These are phyloP conservation scores for Penicillium fuscoglaucum DNA, from an alignment of 2,329 filamentous ascomycete species.

Conservation along the genomic window DNA sequence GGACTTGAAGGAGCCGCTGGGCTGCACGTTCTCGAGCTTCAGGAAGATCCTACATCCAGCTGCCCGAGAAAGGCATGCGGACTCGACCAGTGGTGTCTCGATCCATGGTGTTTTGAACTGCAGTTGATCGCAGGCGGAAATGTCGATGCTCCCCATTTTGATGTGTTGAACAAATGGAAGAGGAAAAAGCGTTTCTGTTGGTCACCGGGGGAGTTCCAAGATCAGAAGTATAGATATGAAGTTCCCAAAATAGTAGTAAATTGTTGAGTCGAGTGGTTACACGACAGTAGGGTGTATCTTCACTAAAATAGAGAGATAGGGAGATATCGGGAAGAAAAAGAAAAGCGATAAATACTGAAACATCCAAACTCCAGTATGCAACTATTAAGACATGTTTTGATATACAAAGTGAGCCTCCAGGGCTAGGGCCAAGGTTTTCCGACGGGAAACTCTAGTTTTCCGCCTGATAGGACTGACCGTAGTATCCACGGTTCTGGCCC, in stretches of 20 bases:
- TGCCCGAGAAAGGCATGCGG: constrained; percentile 63
- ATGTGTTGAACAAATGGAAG: constrained; percentile 19
- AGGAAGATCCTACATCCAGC: constrained; percentile 80
- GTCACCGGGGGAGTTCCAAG: constrained; percentile 5
- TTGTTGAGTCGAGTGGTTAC: constrained; percentile 12
- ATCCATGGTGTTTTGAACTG: constrained; percentile 60
- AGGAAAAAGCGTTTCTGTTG: background rate
- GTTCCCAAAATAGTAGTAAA: constrained; percentile 17
- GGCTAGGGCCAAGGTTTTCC: constrained; percentile 29
- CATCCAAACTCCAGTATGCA: constrained; percentile 25
- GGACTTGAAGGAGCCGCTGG: constrained; percentile 84
- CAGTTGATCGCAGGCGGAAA: constrained; percentile 24
- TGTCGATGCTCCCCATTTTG: constrained; percentile 40
- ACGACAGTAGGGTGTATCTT: constrained; percentile 12
- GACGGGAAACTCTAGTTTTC: constrained; percentile 39
- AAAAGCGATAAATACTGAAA: constrained; percentile 17
- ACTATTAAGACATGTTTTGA: constrained; percentile 31
- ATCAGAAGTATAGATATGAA: constrained; percentile 12
- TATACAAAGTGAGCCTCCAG: constrained; percentile 32
- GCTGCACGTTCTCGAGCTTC: constrained; percentile 83
- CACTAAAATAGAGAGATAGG: constrained; percentile 10
- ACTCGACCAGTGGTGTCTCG: constrained; percentile 70
- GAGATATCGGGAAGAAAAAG: background rate
- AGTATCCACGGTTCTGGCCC: constrained; percentile 25
- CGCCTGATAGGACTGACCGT: constrained; percentile 25